These are phyloP conservation scores for Aspergillus leporis DNA, from an alignment of 495 filamentous ascomycete genomes.

Conservation along the genomic window DNA sequence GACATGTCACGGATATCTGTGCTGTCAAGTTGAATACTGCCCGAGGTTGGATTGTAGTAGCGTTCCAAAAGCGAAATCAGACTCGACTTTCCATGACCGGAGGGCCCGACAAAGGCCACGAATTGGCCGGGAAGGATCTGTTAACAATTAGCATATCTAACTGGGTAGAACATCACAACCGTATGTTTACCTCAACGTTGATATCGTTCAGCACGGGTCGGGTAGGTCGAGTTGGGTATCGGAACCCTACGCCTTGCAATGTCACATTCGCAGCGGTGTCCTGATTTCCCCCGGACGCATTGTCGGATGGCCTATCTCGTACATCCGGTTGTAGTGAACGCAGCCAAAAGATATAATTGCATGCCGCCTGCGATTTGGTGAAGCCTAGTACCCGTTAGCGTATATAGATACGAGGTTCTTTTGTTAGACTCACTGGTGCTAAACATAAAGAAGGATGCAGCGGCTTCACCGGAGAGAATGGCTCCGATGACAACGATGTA, in stretches of 20 bases:
- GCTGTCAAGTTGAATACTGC: background rate
- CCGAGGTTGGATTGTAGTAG: conserved; percentile 44
- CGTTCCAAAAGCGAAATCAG: conserved; percentile 57
- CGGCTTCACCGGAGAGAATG: conserved; percentile 49
- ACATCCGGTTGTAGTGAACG: conserved; percentile 34
- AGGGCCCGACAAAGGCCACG: conserved; percentile 62
- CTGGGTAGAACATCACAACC: conserved; percentile 45
- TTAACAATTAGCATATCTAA: conserved; percentile 50
- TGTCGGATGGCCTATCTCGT: conserved; percentile 22
- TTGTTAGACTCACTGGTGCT: conserved; percentile 21
- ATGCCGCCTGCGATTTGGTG: conserved; percentile 42
- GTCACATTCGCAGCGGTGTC: conserved; percentile 1
- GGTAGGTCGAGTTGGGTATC: conserved; percentile 8
- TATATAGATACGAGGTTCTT: background rate
- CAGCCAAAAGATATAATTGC: conserved; percentile 51
- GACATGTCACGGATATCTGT: background rate
- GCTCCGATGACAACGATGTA: conserved; percentile 54
- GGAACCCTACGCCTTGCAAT: conserved; percentile 12
- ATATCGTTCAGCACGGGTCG: conserved; percentile 11
- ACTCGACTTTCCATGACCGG: conserved; percentile 66
- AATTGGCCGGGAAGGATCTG: conserved; percentile 50
- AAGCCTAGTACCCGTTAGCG: conserved; percentile 23
- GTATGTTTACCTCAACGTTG: conserved; percentile 38
- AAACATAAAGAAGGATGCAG: conserved; percentile 48
- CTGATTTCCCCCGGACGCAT: conserved; percentile 22